Base-by-base conservation (phyloP, 148 eudicot genomes). In the Beta vulgaris region DNA sequence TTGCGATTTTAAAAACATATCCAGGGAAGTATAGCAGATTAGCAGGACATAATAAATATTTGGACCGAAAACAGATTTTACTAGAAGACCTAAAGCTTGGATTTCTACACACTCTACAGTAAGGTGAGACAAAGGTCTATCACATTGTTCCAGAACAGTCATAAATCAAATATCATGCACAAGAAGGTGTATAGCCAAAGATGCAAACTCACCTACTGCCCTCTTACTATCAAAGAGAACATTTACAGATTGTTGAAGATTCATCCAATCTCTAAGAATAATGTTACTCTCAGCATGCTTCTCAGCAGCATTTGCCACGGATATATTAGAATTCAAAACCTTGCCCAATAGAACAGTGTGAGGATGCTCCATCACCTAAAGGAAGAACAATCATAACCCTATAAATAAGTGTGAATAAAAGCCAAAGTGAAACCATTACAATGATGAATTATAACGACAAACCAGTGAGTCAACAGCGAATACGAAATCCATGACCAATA, bases 341-440 rank as follows among this genome's bases (percentile, higher is more conserved):
- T 88, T 91, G 60, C 82, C 85, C 68, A 95, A 76, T 60, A 87
- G 72, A 79, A 87, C 82, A 64, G 99, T 95, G 37, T 88, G 98
- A 53, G 90, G 86, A 85, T 95, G 93, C 82, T 92, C 99, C 91
- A 88, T 91, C 80, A 91, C 84, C 99, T 92, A 77, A 79, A 83
- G 46, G 51, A 58, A 69, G 58, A 42, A 53, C 73, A 64, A 48
- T 2, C 34, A 46, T 29, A 70, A 28, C 19, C 28, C 57, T 51
- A 51, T 51, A 7, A 6, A 51, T 51, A 25, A 19, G 25, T 21
- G n/a, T n/a, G n/a, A n/a, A n/a, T n/a, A n/a, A n/a, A n/a, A n/a
- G n/a, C n/a, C n/a, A 58, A 73, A 29, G 16, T 19, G 18, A 32
- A 25, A 23, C 1, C 42, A 35, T 36, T n/a, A 63, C 43, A 63